phyloP scores from a whole-genome alignment of 805 yeast species.

The Metschnikowia colocasiae region DNA sequence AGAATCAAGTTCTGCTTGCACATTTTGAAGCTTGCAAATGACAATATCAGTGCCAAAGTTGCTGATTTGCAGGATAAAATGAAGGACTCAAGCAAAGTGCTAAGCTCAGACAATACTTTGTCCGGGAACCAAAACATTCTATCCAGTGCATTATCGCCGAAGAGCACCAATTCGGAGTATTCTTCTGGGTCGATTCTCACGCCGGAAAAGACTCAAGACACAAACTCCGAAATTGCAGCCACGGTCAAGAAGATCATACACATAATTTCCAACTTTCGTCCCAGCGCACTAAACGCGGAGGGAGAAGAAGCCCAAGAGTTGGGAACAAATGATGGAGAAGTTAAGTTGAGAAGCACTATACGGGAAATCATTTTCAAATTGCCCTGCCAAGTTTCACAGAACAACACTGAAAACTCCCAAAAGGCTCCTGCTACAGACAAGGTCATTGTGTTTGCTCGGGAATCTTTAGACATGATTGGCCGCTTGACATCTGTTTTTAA shows the following conservation, averaged over 20 bases:
- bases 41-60: slow-evolving; percentile 66
- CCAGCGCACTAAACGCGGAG: slow-evolving; percentile 26
- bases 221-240: slow-evolving; percentile 78
- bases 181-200: slow-evolving; percentile 6
- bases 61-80: slow-evolving; percentile 53
- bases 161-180: slow-evolving; percentile 2
- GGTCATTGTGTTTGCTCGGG: slow-evolving; percentile 79
- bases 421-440: slow-evolving; percentile 50
- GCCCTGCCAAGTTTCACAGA: slow-evolving; percentile 51
- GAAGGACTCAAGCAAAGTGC: slow-evolving; percentile 36
- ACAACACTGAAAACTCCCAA: slow-evolving; percentile 23
- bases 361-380: slow-evolving; percentile 71
- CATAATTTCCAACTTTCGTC: slow-evolving; percentile 74
- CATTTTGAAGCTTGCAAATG: slow-evolving; percentile 74
- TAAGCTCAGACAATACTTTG: not conserved
- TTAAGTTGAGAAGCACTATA: slow-evolving; percentile 59
- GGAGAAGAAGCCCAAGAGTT: slow-evolving; percentile 4
- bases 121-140: not conserved
- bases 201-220: slow-evolving; percentile 32
- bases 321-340: slow-evolving; percentile 9
- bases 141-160: slow-evolving; percentile 4
- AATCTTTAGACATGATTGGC: slow-evolving; percentile 81
- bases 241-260: slow-evolving; percentile 87
- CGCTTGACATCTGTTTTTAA: slow-evolving; percentile 81
- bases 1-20: slow-evolving; percentile 76